These are phyloP conservation scores for Lophiostoma macrostomum DNA, from an alignment of 495 filamentous ascomycete species.

Conservation along the genomic window DNA sequence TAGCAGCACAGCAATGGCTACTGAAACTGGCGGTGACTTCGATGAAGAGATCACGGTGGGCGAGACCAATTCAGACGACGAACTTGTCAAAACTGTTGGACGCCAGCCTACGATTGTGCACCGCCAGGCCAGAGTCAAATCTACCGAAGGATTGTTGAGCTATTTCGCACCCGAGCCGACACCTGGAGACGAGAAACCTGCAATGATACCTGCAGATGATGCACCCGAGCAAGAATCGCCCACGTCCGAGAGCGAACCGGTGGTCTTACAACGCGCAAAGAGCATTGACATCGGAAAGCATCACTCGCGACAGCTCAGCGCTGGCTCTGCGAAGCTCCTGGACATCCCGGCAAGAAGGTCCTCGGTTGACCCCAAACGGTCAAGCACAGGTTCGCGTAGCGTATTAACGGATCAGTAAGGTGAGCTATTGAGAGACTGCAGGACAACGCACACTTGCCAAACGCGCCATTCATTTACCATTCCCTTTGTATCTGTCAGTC, in stretches of 20 bases:
- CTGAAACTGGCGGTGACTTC: no score
- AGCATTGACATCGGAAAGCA: constrained; percentile 61
- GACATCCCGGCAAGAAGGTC: constrained; percentile 49
- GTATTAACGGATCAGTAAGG: constrained; percentile 3
- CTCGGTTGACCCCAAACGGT: constrained; percentile 22
- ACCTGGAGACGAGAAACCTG: constrained; percentile 8
- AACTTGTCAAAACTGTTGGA: constrained; percentile 52
- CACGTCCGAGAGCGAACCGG: constrained; percentile 18
- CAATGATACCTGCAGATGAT: background rate
- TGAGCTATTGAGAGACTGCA: constrained; percentile 12
- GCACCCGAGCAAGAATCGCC: constrained; percentile 13
- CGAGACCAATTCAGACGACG: constrained; percentile 38
- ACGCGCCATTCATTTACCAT: constrained; percentile 31
- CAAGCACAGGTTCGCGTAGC: constrained; percentile 25
- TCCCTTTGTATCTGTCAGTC: constrained; percentile 36
- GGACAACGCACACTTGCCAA: constrained; percentile 23
- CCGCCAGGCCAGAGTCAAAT: constrained; percentile 56
- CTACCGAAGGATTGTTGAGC: constrained; percentile 66
- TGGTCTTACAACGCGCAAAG: constrained; percentile 56
- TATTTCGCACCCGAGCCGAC: constrained; percentile 50
- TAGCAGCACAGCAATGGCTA: constrained; percentile 45
- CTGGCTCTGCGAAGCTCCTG: constrained; percentile 67
- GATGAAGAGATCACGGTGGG: no score
- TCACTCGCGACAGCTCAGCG: constrained; percentile 68
- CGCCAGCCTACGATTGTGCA: constrained; percentile 56